Evolutionary conservation across 2,329 filamentous ascomycete genomes (phyloP).

Genomic region (Aureobasidium melanogenum): DNA sequence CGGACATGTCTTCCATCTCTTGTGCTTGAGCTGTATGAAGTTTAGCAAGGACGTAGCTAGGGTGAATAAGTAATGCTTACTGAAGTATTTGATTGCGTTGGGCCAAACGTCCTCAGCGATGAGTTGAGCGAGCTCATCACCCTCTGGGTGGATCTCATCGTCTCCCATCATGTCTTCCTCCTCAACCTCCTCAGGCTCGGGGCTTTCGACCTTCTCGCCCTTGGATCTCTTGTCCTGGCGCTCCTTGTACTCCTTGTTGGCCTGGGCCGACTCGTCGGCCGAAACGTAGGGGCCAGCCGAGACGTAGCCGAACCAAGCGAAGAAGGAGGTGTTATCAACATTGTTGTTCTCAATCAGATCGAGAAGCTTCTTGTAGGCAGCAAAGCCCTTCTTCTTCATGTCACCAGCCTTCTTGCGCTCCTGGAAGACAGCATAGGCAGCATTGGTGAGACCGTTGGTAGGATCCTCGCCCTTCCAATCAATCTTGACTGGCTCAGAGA

Average conservation of each 20-base stretch:
- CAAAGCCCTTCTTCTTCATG: slow-evolving; percentile 36
- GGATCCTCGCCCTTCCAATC: slow-evolving; percentile 77
- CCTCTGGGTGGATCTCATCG: slow-evolving; percentile 79
- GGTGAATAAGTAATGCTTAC: slow-evolving; percentile 45
- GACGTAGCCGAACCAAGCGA: slow-evolving; percentile 76
- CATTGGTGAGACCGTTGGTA: slow-evolving; percentile 68
- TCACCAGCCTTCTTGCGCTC: slow-evolving; percentile 46
- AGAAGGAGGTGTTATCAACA: slow-evolving; percentile 59
- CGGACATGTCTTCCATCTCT: slow-evolving; percentile 60
- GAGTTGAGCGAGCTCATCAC: slow-evolving; percentile 70
- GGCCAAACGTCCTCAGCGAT: slow-evolving; percentile 86
- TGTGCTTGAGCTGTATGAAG: slow-evolving; percentile 41
- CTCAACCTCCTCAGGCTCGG: slow-evolving; percentile 48
- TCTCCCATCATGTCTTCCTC: slow-evolving; percentile 55
- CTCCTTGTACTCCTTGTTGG: slow-evolving; percentile 52
- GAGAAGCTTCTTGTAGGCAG: slow-evolving; percentile 46
- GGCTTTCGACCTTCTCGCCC: slow-evolving; percentile 32
- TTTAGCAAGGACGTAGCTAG: background rate
- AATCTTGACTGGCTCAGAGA: slow-evolving; percentile 83
- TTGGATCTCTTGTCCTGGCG: slow-evolving; percentile 39
- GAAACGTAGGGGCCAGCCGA: slow-evolving; percentile 56
- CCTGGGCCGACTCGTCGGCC: slow-evolving; percentile 61
- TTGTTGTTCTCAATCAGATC: slow-evolving; percentile 41
- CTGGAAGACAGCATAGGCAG: slow-evolving; percentile 61
- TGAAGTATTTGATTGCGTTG: slow-evolving; percentile 82